phyloP scores from a whole-genome alignment of 345 rosid species.

The Camelina sativa region DNA sequence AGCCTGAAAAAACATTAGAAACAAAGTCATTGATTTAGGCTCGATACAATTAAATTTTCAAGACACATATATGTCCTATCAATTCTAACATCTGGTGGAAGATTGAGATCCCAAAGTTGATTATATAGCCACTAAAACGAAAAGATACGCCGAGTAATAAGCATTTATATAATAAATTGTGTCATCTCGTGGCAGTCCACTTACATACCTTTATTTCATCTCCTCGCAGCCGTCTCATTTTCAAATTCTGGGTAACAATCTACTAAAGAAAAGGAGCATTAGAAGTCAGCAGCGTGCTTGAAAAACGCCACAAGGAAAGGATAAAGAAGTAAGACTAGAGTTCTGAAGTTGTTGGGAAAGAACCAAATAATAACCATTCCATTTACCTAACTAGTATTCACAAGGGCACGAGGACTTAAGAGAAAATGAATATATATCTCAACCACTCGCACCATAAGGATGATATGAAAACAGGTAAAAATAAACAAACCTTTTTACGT shows the following conservation, averaged over 20 bases:
- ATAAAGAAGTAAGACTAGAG: not conserved
- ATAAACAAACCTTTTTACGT: conserved; percentile 77
- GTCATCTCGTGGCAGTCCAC: not conserved
- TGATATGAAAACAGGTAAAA: conserved; percentile 8
- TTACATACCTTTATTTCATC: conserved; percentile 80
- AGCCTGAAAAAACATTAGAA: conserved; percentile 60
- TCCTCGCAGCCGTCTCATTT: conserved; percentile 84
- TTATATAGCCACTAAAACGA: conserved; percentile 9
- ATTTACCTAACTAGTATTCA: not conserved
- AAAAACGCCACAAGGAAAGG: not conserved
- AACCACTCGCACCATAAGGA: conserved; percentile 7
- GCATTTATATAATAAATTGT: not conserved
- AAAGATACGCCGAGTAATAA: not conserved
- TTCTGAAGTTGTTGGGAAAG: conserved; percentile 1
- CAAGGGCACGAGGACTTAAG: not conserved
- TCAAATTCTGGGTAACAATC: conserved; percentile 82
- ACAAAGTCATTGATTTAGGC: conserved; percentile 17
- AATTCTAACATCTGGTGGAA: not conserved
- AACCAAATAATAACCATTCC: not conserved
- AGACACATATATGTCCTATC: not conserved
- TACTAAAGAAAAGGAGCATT: conserved; percentile 49
- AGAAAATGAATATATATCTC: conserved; percentile 20
- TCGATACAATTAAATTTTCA: not conserved
- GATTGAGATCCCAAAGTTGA: conserved; percentile 2
- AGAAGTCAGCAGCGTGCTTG: conserved; percentile 38